A percentile compares a stretch with the other conserved stretches of the same genome.
These are phyloP conservation scores for Rusavskia elegans DNA, from an alignment of 495 filamentous ascomycete genomes.

Conservation along the genomic window DNA sequence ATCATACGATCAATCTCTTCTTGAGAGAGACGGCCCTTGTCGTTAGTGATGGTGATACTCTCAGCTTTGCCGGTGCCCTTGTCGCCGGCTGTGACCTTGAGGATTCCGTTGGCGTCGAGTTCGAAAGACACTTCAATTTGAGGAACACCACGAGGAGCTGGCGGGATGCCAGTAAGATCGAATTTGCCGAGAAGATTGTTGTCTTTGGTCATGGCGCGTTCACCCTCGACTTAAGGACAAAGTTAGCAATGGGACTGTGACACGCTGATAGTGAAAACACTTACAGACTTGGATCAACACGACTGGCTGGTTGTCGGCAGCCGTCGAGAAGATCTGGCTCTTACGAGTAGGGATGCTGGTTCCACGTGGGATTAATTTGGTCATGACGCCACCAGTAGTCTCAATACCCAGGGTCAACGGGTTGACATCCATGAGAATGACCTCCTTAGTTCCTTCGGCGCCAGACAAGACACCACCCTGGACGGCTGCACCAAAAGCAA, in stretches of 20 bases:
- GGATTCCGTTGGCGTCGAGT: conserved; percentile 92
- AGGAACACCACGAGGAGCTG: conserved; percentile 86
- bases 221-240: conserved; percentile 52
- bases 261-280: conserved; percentile 2
- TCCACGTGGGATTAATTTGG: conserved; percentile 88
- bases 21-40: conserved; percentile 88
- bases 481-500: conserved; percentile 92
- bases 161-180: conserved; percentile 88
- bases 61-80: conserved; percentile 95
- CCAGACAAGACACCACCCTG: conserved; percentile 91
- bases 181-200: conserved; percentile 97
- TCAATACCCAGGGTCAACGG: conserved; percentile 96
- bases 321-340: conserved; percentile 95
- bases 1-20: conserved; percentile 99
- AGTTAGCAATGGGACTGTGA: conserved; percentile 5
- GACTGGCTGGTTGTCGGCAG: conserved; percentile 93
- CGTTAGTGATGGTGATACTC: conserved; percentile 96
- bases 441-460: conserved; percentile 56
- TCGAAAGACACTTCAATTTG: conserved; percentile 98
- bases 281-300: conserved; percentile 88
- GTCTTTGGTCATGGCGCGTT: conserved; percentile 90
- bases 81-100: conserved; percentile 88
- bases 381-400: conserved; percentile 97
- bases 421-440: conserved; percentile 97
- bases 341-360: conserved; percentile 94